phyloP scores from a whole-genome alignment of 1,284 basidiomycete species.

The Trichosporon sp. region DNA sequence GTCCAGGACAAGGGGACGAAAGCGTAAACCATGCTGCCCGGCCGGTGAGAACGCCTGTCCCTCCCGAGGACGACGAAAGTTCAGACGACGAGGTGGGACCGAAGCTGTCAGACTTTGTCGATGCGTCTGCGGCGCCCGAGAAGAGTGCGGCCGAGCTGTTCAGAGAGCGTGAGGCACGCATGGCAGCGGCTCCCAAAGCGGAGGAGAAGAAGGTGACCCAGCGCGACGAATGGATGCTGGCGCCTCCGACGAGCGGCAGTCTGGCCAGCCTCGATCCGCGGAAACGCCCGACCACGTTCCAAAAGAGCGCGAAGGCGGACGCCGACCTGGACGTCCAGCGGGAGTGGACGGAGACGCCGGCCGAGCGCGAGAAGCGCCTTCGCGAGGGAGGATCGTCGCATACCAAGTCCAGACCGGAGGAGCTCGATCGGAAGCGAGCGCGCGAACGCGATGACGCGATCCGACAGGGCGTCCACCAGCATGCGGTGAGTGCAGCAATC shows the following conservation, averaged over 20 bases:
- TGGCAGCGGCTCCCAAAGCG: not conserved
- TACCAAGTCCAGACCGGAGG: constrained; percentile 63
- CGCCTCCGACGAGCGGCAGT: constrained; percentile 68
- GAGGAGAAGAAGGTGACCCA: constrained; percentile 2
- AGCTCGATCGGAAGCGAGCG: constrained; percentile 53
- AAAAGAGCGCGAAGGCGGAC: constrained; percentile 42
- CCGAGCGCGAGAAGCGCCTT: constrained; percentile 69
- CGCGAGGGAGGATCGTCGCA: constrained; percentile 76
- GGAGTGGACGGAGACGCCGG: constrained; percentile 90
- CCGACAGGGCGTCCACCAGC: constrained; percentile 64
- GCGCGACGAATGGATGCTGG: constrained; percentile 91
- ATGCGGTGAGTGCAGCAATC: constrained; percentile 60
- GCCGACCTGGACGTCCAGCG: constrained; percentile 53
- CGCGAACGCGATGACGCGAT: constrained; percentile 64
- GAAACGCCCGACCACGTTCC: constrained; percentile 57
- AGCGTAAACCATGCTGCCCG: not conserved
- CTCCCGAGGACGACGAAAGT: constrained; percentile 9
- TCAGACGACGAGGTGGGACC: constrained; percentile 37
- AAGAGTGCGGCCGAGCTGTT: constrained; percentile 65
- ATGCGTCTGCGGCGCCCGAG: not conserved
- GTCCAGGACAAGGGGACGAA: not conserved
- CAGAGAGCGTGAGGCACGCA: constrained; percentile 63
- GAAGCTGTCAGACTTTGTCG: constrained; percentile 9
- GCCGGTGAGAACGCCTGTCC: not conserved
- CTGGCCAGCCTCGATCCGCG: constrained; percentile 62